These are phyloP conservation scores for Cordyceps javanica DNA, from an alignment of 2,329 filamentous ascomycete genomes.

Conservation along the genomic window DNA sequence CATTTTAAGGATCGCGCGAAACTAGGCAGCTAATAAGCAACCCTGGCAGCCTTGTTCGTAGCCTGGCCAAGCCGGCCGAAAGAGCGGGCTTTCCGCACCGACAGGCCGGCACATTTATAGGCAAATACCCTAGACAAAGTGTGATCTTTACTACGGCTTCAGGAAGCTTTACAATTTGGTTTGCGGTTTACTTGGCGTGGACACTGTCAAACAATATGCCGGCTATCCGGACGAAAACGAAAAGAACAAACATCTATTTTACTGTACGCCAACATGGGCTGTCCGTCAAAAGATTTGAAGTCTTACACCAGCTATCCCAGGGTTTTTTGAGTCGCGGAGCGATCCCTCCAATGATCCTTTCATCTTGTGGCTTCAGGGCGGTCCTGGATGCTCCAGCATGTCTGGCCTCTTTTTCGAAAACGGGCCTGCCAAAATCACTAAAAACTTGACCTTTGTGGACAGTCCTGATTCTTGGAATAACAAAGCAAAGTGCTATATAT, in stretches of 20 bases:
- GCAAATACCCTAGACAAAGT: background rate
- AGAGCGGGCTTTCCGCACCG: background rate
- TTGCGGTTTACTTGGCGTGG: constrained; percentile 59
- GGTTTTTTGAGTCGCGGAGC: constrained; percentile 98
- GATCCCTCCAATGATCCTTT: constrained; percentile 96
- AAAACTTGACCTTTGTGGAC: constrained; percentile 74
- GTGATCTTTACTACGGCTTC: background rate
- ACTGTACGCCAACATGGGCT: constrained; percentile 46
- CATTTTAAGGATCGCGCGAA: background rate
- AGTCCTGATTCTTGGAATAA: constrained; percentile 89
- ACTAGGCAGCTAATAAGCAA: too few species aligned
- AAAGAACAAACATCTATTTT: constrained; percentile 96
- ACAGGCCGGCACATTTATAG: background rate
- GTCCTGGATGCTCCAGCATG: constrained; percentile 92
- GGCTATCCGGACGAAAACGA: constrained; percentile 96
- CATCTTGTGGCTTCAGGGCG: constrained; percentile 90
- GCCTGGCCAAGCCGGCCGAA: background rate
- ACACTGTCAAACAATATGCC: constrained; percentile 95
- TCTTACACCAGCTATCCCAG: background rate
- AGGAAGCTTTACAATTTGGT: background rate
- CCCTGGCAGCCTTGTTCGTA: background rate
- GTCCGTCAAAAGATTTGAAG: too few species aligned
- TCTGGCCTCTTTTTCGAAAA: constrained; percentile 98
- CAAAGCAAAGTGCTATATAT: constrained; percentile 48
- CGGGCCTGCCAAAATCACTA: constrained; percentile 80